Percentiles rank a stretch among this genome's conserved stretches.
phyloP scores from a whole-genome alignment of 1,284 basidiomycete species.

The Heterobasidion parviporum region DNA sequence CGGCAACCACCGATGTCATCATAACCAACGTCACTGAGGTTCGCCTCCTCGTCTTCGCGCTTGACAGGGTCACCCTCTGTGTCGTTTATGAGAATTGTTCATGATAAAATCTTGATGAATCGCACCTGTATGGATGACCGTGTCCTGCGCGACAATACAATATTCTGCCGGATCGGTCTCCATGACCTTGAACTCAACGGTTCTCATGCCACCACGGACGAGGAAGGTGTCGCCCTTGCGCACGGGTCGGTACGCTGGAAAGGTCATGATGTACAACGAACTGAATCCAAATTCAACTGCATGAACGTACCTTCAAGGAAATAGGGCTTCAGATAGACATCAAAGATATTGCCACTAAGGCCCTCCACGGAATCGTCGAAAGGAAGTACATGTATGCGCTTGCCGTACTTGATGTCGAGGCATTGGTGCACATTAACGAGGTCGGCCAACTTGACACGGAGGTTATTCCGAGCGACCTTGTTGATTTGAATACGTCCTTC shows the following conservation, averaged over 20 bases:
- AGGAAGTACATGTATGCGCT: conserved; percentile 93
- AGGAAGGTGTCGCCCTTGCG: conserved; percentile 98
- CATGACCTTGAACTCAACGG: conserved; percentile 98
- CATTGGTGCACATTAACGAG: conserved; percentile 94
- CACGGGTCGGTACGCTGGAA: conserved; percentile 82
- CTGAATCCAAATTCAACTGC: not conserved
- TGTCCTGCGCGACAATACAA: conserved; percentile 96
- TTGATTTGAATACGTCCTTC: conserved; percentile 98
- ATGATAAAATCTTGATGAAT: not conserved
- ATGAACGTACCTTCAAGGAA: conserved; percentile 82
- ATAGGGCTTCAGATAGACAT: conserved; percentile 98
- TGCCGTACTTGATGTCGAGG: conserved; percentile 98
- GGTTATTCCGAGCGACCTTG: conserved; percentile 98
- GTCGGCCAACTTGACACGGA: conserved; percentile 96
- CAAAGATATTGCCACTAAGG: conserved; percentile 96
- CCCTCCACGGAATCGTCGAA: conserved; percentile 99
- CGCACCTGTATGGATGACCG: conserved; percentile 86
- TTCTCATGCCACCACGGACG: conserved; percentile 94
- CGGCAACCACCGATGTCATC: conserved; percentile 99
- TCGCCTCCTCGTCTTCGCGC: conserved; percentile 97
- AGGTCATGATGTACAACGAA: not conserved
- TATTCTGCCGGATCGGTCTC: conserved; percentile 94
- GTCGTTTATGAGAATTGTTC: no score
- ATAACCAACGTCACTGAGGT: conserved; percentile 95
- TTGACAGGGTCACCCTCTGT: conserved; percentile 97